phyloP scores from a whole-genome alignment of 306 rosid genomes.

The Inga leiocalycina region DNA sequence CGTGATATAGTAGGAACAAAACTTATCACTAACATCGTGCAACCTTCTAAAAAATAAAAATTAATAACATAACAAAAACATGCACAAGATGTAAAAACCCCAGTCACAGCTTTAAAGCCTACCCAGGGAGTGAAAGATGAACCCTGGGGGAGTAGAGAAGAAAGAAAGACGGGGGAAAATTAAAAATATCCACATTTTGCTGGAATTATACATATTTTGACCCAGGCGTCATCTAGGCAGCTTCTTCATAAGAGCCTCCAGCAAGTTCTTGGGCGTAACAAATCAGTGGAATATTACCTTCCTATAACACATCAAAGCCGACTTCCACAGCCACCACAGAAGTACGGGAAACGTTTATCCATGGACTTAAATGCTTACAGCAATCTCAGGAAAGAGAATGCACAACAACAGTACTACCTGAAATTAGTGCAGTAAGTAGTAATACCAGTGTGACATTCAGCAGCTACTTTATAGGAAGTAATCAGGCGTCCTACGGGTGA shows the following conservation, averaged over 20 bases:
- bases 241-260: constrained; percentile 45
- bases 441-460: neutral
- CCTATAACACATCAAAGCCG: constrained; percentile 48
- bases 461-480: constrained; percentile 71
- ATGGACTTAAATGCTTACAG: constrained; percentile 42
- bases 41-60: constrained; percentile 13
- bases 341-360: constrained; percentile 37
- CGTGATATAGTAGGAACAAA: constrained; percentile 19
- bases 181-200: constrained; percentile 46
- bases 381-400: constrained; percentile 42
- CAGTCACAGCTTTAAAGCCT: constrained; percentile 33
- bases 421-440: constrained; percentile 33
- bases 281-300: constrained; percentile 44
- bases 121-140: constrained; percentile 5
- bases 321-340: constrained; percentile 37
- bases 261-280: constrained; percentile 47
- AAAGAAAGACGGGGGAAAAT: neutral
- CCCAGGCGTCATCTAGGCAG: constrained; percentile 36
- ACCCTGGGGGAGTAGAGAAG: neutral
- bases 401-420: constrained; percentile 39
- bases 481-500: constrained; percentile 91
- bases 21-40: constrained; percentile 18
- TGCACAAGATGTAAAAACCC: constrained; percentile 35
- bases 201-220: constrained; percentile 42
- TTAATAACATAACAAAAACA: constrained; percentile 22